Evolutionary conservation across 1,139 yeast genomes (phyloP).

Genomic region (Suhomyces bribrorum): DNA sequence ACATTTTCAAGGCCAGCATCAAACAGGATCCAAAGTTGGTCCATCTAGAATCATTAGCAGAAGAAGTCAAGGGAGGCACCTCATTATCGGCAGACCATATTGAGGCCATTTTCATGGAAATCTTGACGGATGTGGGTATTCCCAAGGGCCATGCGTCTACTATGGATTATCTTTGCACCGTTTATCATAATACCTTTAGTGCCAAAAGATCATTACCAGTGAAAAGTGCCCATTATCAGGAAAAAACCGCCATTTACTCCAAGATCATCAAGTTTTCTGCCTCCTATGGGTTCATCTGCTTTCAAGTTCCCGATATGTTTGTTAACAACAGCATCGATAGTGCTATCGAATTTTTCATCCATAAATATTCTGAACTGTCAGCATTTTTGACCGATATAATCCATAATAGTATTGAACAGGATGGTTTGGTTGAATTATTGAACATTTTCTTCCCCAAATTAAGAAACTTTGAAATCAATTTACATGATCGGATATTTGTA

Average conservation of each 20-base stretch:
- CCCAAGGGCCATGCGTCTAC: conserved; percentile 32
- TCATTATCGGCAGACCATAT: conserved; percentile 29
- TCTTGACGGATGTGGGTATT: conserved; percentile 54
- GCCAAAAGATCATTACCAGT: conserved; percentile 43
- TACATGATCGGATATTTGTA: conserved; percentile 52
- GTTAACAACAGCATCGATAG: conserved; percentile 36
- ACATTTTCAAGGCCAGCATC: conserved; percentile 43
- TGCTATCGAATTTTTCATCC: conserved; percentile 28
- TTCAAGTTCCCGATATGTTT: conserved; percentile 72
- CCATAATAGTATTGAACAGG: conserved; percentile 64
- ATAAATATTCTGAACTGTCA: conserved; percentile 38
- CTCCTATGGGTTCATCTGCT: conserved; percentile 68
- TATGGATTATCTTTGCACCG: conserved; percentile 46
- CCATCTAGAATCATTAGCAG: conserved; percentile 39
- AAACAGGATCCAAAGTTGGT: conserved; percentile 18
- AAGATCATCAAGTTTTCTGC: conserved; percentile 56
- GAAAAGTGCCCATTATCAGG: conserved; percentile 39
- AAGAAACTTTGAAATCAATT: conserved; percentile 32
- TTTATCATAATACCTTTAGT: conserved; percentile 44
- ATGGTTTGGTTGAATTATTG: conserved; percentile 58
- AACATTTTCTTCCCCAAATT: conserved; percentile 56
- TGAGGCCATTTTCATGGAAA: conserved; percentile 56
- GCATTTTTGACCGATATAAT: conserved; percentile 62
- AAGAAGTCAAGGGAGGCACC: conserved; percentile 34
- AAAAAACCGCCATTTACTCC: conserved; percentile 43